Base-by-base conservation (phyloP, 768 basidiomycete genomes). In the Lenzites betulinus region DNA sequence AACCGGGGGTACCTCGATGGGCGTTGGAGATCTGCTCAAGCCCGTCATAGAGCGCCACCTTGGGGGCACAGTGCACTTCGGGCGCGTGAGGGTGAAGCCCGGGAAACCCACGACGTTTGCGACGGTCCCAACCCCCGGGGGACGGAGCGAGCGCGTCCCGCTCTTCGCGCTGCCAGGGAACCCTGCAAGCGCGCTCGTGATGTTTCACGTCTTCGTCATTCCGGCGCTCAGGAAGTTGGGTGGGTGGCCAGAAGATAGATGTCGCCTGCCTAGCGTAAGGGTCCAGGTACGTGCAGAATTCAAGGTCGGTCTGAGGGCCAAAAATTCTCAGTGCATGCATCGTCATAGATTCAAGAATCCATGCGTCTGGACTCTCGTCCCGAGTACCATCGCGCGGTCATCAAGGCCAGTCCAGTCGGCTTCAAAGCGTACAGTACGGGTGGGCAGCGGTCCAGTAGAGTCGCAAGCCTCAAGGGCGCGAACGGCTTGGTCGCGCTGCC, bases 101-200 rank as follows among this genome's bases (percentile, higher is more conserved):
- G 93, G 92, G 7, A 95, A 95, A 69, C 93, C 93, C 3, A 96
- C 93, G 2, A 93, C 93, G 6, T 95, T 95, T 63, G 93, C 93
- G 0, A 89, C 85, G 13, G 79, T 94, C 25, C 88, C 89, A 0
- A 67, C 70, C 28, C 67, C 69, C 11, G 67, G 70, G n/a, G 71
- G 64, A 16, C 41, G 50, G 39, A 50, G 39, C 7, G 67, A 60
- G 9, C 68, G 71, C 30, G 92, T 88, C 65, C 86, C 87, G 5
- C 67, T 92, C 12, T 95, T 96, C 67, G 92, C 91, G 0, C 81
- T 96, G 1, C 93, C 93, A 0, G 93, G 93, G 1, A 95, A 95
- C 70, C 93, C 93, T 0, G 93, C 93, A 0, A 88, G 88, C 3
- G 93, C 93, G 16, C 79, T 96, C 20, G 92, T 94, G 13, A 92